Conservation (phyloP, 1,284 basidiomycete species). For the Schizophyllum commune region DNA sequence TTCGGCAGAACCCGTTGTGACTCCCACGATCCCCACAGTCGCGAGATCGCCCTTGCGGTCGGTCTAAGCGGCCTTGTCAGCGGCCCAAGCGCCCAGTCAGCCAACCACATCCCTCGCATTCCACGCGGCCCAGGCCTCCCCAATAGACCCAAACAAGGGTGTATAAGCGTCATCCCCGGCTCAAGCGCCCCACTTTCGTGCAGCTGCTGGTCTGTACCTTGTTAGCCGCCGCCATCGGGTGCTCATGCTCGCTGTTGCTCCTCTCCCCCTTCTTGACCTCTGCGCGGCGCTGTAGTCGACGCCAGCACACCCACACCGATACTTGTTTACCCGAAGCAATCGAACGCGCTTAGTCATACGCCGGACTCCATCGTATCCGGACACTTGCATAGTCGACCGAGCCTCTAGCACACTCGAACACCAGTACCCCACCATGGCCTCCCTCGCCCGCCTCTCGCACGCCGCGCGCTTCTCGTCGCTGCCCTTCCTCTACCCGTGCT, state of each 20-base stretch:
- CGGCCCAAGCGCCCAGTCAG: too few species aligned
- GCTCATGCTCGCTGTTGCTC: neutral
- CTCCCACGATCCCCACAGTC: too few species aligned
- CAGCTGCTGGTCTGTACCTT: neutral
- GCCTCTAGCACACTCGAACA: too few species aligned
- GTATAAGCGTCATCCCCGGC: neutral
- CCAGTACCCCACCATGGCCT: slow-evolving; percentile 27
- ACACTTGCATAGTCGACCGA: too few species aligned
- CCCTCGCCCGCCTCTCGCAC: slow-evolving; percentile 20
- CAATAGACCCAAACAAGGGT: neutral
- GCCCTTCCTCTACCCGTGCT: slow-evolving; percentile 29
- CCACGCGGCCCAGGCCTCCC: neutral
- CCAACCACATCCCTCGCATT: neutral
- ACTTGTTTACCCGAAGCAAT: too few species aligned
- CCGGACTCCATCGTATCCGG: neutral
- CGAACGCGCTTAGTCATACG: too few species aligned
- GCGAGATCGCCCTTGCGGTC: too few species aligned
- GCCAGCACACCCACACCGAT: too few species aligned
- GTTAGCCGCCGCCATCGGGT: neutral
- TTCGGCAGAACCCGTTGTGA: too few species aligned
- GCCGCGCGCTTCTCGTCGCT: slow-evolving; percentile 21
- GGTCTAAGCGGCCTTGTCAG: too few species aligned
- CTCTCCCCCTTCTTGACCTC: too few species aligned
- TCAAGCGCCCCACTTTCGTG: neutral
- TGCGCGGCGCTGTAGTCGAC: too few species aligned